Evolutionary conservation across 768 basidiomycete genomes (phyloP).

Genomic region (Daedalea quercina): DNA sequence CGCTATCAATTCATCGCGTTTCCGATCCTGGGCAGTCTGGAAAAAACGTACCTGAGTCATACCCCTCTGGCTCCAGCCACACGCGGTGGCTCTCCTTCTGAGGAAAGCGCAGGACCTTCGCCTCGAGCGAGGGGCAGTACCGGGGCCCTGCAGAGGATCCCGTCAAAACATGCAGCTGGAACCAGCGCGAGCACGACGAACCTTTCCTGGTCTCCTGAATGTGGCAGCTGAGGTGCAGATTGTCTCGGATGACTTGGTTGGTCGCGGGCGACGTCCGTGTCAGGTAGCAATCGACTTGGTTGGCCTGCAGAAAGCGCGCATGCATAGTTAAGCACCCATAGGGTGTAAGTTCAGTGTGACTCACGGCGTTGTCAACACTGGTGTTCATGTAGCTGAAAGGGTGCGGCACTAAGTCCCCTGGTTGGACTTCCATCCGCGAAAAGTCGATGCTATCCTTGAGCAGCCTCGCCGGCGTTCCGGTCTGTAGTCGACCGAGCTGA

Average conservation of each 20-base stretch:
- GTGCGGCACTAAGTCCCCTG: constrained; percentile 55
- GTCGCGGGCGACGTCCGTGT: constrained; percentile 70
- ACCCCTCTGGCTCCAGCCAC: constrained; percentile 92
- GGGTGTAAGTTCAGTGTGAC: constrained; percentile 10
- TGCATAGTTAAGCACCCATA: too few species aligned
- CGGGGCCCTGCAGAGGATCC: constrained; percentile 55
- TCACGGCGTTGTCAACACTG: constrained; percentile 65
- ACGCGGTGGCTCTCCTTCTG: constrained; percentile 65
- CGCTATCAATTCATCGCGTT: neutral
- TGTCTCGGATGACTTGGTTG: constrained; percentile 69
- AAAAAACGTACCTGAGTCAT: constrained; percentile 59
- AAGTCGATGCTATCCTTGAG: constrained; percentile 69
- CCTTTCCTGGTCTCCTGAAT: constrained; percentile 89
- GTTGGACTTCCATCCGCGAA: constrained; percentile 48
- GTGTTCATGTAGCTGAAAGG: constrained; percentile 75
- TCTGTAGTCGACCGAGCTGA: constrained; percentile 77
- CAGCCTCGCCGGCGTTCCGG: constrained; percentile 81
- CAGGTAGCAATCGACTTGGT: constrained; percentile 67
- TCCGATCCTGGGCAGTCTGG: too few species aligned
- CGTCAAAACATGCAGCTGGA: neutral
- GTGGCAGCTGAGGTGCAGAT: constrained; percentile 73
- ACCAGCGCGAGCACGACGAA: constrained; percentile 16
- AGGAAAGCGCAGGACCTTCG: constrained; percentile 77
- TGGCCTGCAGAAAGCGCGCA: constrained; percentile 35
- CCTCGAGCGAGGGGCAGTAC: constrained; percentile 88